Conservation (phyloP, 2,329 filamentous ascomycete genomes). For the Penicillium hesseltinei region DNA sequence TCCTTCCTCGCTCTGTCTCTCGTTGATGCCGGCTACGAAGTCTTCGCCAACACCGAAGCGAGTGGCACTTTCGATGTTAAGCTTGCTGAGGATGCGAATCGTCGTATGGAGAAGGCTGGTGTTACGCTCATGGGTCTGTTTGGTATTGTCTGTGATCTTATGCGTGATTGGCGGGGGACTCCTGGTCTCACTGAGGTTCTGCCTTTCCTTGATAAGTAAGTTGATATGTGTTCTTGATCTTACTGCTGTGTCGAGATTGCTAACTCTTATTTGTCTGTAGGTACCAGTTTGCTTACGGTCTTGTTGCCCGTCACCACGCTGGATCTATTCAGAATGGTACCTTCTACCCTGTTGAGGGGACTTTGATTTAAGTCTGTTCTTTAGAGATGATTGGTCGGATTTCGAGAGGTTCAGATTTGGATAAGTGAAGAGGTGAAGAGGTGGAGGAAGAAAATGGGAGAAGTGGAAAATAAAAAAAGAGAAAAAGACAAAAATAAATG, state of each 20-base stretch:
- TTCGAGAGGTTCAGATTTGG: no score
- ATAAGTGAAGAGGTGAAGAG: not conserved
- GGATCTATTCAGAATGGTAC: slow-evolving; percentile 61
- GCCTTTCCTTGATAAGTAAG: slow-evolving; percentile 59
- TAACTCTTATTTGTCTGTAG: slow-evolving; percentile 7
- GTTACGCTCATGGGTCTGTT: slow-evolving; percentile 57
- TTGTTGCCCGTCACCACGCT: slow-evolving; percentile 61
- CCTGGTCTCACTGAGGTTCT: slow-evolving; percentile 57
- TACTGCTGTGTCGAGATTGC: not conserved
- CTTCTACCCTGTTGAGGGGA: slow-evolving; percentile 54
- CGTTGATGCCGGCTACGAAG: slow-evolving; percentile 67
- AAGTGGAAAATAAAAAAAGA: not conserved
- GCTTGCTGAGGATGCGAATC: slow-evolving; percentile 58
- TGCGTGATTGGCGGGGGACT: slow-evolving; percentile 66
- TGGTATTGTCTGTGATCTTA: slow-evolving; percentile 64
- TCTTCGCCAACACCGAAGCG: slow-evolving; percentile 38
- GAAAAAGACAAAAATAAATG: not conserved
- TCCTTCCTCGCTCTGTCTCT: slow-evolving; percentile 72
- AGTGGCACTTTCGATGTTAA: slow-evolving; percentile 37
- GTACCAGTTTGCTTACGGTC: slow-evolving; percentile 59
- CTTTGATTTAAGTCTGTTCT: slow-evolving; percentile 9
- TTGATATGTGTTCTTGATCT: not conserved
- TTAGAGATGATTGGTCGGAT: not conserved
- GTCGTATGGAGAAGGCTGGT: slow-evolving; percentile 64
- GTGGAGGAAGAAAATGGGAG: not conserved